Base-by-base conservation (phyloP, 352 stramenopile species). In the Pelagophyceae sp. region DNA sequence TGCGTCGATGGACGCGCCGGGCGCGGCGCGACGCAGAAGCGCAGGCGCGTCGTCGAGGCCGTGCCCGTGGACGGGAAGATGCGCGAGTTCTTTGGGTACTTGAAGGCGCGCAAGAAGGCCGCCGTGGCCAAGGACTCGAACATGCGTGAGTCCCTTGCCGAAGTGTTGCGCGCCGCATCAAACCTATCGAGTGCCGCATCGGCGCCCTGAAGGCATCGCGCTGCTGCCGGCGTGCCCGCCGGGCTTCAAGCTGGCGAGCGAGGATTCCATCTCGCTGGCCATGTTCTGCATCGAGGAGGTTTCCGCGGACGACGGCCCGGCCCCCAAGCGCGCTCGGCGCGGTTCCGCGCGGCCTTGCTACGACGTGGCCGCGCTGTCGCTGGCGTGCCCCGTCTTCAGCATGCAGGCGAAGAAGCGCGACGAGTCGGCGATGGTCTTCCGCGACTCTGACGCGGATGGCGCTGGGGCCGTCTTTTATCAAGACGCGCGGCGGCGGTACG, bases 401-500 rank as follows among this genome's bases (percentile, higher is more conserved):
- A 5, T 60, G 6, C 6, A 11, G 67, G 31, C 67, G 67, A 50
- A 35, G 38, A 11, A 37, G 35, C 35, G 11, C 33, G 2, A 58
- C 25, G 33, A 40, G 35, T 33, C 51, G 2, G 67, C 67, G 11
- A 74, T 74, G 67, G 67, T 74, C 20, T 74, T 74, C 27, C 33
- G 31, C 15, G 67, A 74, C 38, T 23, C 45, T 54, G 45, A 11
- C 23, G 45, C 11, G 11, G 45, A 54, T 54, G 45, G 29, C 6
- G 67, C 15, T 11, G 67, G 67, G 35, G n/a, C 15, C 3, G 37
- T 74, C 67, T 74, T 33, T 31, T 74, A 38, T 37, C 67, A 74
- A 37, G 67, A 74, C 67, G 67, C 67, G 67, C 67, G 67, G 11
- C 67, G 67, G 2, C 31, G 33, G 35, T 74, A 74, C 67, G 33